Evolutionary conservation across 495 filamentous ascomycete genomes (phyloP).

Genomic region (Penicillium arizonense): DNA sequence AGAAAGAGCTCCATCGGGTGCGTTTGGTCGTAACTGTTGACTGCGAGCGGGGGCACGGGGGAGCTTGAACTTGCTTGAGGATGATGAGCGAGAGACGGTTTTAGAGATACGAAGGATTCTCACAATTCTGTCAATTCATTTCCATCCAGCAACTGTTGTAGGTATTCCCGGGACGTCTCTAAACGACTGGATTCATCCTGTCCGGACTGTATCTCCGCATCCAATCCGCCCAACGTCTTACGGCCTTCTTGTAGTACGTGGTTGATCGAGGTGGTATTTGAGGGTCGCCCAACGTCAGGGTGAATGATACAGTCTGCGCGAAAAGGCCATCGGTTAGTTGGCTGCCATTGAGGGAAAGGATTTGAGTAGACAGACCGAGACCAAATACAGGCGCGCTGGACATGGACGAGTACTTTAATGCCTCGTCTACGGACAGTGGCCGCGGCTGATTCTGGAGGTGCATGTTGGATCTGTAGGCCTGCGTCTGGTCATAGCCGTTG

Average conservation of each 20-base stretch:
- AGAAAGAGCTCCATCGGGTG: slow-evolving; percentile 18
- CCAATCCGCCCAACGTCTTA: slow-evolving; percentile 38
- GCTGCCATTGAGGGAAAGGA: background rate
- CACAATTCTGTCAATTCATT: slow-evolving; percentile 73
- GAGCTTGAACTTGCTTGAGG: slow-evolving; percentile 67
- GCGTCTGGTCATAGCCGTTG: slow-evolving; percentile 36
- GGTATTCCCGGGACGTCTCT: slow-evolving; percentile 55
- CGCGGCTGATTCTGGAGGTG: slow-evolving; percentile 31
- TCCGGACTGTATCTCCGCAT: slow-evolving; percentile 39
- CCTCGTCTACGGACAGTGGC: slow-evolving; percentile 71
- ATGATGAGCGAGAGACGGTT: slow-evolving; percentile 8
- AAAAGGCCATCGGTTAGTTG: slow-evolving; percentile 17
- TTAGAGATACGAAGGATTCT: slow-evolving; percentile 17
- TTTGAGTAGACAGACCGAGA: slow-evolving; percentile 56
- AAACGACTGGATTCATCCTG: slow-evolving; percentile 38
- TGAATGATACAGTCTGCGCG: slow-evolving; percentile 35
- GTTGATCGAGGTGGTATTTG: slow-evolving; percentile 43
- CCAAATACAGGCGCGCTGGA: slow-evolving; percentile 86
- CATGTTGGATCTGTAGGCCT: slow-evolving; percentile 25
- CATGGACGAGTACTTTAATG: slow-evolving; percentile 87
- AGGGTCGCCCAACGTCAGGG: slow-evolving; percentile 43
- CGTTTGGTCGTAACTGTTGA: slow-evolving; percentile 16
- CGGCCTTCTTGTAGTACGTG: slow-evolving; percentile 46
- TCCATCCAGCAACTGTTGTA: slow-evolving; percentile 67
- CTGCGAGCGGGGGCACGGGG: slow-evolving; percentile 27